phyloP scores from a whole-genome alignment of 148 eudicot genomes.

The Amaranthus palmeri region DNA sequence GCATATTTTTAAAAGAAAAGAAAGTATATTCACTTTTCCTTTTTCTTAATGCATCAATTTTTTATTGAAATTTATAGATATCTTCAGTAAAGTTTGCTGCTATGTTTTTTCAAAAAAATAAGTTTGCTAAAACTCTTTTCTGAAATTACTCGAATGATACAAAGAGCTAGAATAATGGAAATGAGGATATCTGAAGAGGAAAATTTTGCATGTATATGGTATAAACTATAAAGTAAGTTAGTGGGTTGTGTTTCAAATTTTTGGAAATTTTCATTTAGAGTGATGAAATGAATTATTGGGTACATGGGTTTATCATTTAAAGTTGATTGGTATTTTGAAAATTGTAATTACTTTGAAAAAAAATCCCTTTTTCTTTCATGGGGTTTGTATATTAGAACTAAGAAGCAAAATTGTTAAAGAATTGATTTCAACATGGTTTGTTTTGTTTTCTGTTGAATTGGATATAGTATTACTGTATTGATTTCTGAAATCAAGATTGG shows the following conservation, averaged over 20 bases:
- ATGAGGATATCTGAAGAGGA: background rate
- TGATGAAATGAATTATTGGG: background rate
- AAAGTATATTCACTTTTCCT: background rate
- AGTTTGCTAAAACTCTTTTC: too few relatives aligned
- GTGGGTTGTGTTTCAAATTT: constrained; percentile 6
- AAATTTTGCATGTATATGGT: background rate
- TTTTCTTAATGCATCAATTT: background rate
- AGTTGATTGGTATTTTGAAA: constrained; percentile 15
- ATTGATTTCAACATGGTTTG: background rate
- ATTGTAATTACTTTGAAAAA: background rate
- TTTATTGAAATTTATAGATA: background rate
- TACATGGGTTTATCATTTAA: background rate
- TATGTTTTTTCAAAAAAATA: background rate
- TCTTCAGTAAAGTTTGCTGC: background rate
- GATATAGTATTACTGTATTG: background rate
- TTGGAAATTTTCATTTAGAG: background rate
- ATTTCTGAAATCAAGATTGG: too few relatives aligned
- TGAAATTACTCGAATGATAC: too few relatives aligned
- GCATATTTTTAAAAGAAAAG: too few relatives aligned
- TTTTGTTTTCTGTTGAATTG: background rate
- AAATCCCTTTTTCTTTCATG: background rate
- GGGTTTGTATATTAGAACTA: background rate
- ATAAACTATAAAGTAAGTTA: background rate
- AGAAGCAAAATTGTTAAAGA: background rate
- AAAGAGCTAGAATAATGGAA: background rate